Base-by-base conservation (phyloP, 2,329 filamentous ascomycete genomes). In the Biscogniauxia sp. region DNA sequence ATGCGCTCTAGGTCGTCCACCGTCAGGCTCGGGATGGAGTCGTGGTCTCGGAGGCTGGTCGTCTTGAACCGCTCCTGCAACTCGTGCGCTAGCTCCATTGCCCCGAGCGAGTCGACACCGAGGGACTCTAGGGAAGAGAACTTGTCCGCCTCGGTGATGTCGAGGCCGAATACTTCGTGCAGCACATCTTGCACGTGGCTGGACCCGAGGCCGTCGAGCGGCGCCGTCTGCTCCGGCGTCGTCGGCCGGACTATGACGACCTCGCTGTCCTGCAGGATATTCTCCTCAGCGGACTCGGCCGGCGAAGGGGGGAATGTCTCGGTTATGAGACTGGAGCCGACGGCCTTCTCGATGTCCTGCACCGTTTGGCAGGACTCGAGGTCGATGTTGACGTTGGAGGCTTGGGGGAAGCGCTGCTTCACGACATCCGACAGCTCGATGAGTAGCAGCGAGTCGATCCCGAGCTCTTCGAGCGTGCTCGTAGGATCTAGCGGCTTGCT, bases 401-500 rank as follows among this genome's bases (percentile, higher is more conserved):
- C 23, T 3, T 26, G 52, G 5, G 23, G 20, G 23, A 53, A 28
- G 11, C 52, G 20, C 11, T 53, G 23, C 52, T 25, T 28, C 20
- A 53, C 17, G 5, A 28, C 52, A 11, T 25, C 25, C 17, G 23
- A 25, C 15, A 53, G 52, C 52, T 53, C 52, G 8, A 26, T 53
- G 5, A 53, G 52, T 2, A 53, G 23, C 15, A 53, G 23, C 25
- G 52, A 53, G 52, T 53, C 52, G 5, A 53, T 53, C 15, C 52
- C 52, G 8, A 53, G 52, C 8, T 28, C 28, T 26, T 25, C 17
- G 5, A 53, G 52, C 7, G 23, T 28, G 23, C 8, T 53, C 17
- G 15, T 26, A 8, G 52, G 23, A 17, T 23, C 19, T 17, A 66
- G 58, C 41, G 69, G 61, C 9, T 81, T 79, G 41, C 80, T 78